Base-by-base conservation (phyloP, 177 flowering plant species). In the Vitis hybrid region DNA sequence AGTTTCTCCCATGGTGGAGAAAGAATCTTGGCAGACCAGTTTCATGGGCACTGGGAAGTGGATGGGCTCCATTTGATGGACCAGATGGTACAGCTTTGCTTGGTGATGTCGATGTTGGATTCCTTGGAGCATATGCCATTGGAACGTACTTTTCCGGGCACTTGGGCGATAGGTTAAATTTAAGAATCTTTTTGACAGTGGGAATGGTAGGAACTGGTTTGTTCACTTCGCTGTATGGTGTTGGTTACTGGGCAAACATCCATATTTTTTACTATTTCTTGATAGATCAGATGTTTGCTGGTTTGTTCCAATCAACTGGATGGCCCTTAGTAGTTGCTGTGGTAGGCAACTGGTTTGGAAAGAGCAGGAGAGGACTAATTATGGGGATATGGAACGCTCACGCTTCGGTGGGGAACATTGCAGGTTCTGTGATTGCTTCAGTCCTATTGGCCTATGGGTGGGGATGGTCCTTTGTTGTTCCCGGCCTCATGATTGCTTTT, bases 321-420 rank as follows among this genome's bases (percentile, higher is more conserved):
- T 94, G 98, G 97, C 97, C 98, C 52, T 92, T 94, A 1, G 98
- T 94, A 13, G 89, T 89, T 40, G 97, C 97, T 15, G 94, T 94
- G 2, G 89, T 94, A 15, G 98, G 97, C n/a, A 92, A 92, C 69
- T 94, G 97, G 98, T 94, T 88, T 76, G 96, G 93, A 21, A 94
- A 94, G 83, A 87, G 75, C 7, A 92, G 84, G 76, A 84, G 98
- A 71, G 97, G 97, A 34, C 78, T 94, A 30, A 90, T 94, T 32
- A 92, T 94, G 98, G 98, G 98, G 12, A 84, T 94, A 49, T 94
- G 97, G 98, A 94, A 92, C 75, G 91, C 98, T 12, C 98, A 94
- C 26, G 90, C 98, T 3, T 94, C 98, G 9, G 76, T 94, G 19
- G 93, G 98, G 56, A 94, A 91, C 77, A 94, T 94, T 34, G 67